Evolutionary conservation across 805 yeast species (phyloP).

Genomic region (Priceomyces haplophilus): DNA sequence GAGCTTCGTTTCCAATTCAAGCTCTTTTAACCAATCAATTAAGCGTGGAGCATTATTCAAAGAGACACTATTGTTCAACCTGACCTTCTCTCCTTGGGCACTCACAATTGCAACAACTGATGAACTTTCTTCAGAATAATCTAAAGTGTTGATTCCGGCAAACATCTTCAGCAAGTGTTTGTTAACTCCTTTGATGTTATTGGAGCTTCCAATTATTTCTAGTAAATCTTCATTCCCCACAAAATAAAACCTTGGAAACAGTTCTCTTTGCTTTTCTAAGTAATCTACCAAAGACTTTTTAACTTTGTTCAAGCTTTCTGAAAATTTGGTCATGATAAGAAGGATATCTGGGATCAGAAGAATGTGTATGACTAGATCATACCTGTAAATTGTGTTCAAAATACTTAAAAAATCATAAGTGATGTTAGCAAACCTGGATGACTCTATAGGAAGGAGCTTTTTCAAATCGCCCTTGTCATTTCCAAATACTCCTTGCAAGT

Average conservation of each 20-base stretch:
- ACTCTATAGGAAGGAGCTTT: slow-evolving; percentile 65
- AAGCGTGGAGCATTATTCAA: slow-evolving; percentile 41
- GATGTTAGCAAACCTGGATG: slow-evolving; percentile 59
- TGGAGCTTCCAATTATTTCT: slow-evolving; percentile 71
- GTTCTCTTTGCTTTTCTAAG: slow-evolving; percentile 72
- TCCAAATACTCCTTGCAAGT: slow-evolving; percentile 75
- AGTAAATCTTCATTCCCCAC: slow-evolving; percentile 87
- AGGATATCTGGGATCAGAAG: slow-evolving; percentile 48
- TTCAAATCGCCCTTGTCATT: slow-evolving; percentile 51
- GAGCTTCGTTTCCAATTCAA: slow-evolving; percentile 53
- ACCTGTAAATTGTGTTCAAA: slow-evolving; percentile 47
- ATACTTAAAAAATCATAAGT: slow-evolving; percentile 58
- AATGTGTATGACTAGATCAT: slow-evolving; percentile 54
- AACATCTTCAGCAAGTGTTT: slow-evolving; percentile 71
- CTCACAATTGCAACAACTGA: slow-evolving; percentile 51
- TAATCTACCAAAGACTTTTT: slow-evolving; percentile 70
- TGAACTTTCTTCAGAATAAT: slow-evolving; percentile 28
- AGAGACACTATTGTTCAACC: slow-evolving; percentile 42
- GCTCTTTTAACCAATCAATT: slow-evolving; percentile 57
- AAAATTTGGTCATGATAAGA: slow-evolving; percentile 44
- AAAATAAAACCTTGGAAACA: slow-evolving; percentile 80
- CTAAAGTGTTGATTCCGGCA: slow-evolving; percentile 52
- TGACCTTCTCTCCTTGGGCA: slow-evolving; percentile 60
- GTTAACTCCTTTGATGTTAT: slow-evolving; percentile 45
- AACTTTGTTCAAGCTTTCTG: slow-evolving; percentile 56